Percentiles rank a stretch among this genome's conserved stretches.
These are phyloP conservation scores for Phylloporus sp. DNA, from an alignment of 768 basidiomycete genomes.

Conservation along the genomic window DNA sequence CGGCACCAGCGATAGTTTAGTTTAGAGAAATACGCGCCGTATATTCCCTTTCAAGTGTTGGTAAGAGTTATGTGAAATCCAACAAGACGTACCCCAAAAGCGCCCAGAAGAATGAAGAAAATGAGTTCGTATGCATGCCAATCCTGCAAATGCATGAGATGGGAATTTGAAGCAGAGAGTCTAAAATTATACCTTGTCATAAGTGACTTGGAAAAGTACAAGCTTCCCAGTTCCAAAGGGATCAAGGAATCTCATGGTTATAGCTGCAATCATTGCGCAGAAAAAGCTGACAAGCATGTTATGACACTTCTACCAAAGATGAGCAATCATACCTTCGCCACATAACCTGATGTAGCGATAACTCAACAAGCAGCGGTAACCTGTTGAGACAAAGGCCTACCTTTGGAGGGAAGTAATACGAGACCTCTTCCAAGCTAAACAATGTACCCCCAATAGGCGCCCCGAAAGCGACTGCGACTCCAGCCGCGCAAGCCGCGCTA, in stretches of 20 bases:
- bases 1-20: constrained; percentile 87
- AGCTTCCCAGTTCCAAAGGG: constrained; percentile 95
- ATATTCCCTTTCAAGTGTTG: constrained; percentile 61
- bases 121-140: constrained; percentile 90
- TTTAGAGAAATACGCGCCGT: constrained; percentile 91
- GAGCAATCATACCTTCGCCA: constrained; percentile 71
- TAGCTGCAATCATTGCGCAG: constrained; percentile 95
- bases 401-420: constrained; percentile 96
- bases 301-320: not conserved
- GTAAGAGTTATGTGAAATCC: constrained; percentile 1
- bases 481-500: constrained; percentile 94
- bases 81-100: constrained; percentile 67
- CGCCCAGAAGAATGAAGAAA: constrained; percentile 79
- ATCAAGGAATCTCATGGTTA: constrained; percentile 87
- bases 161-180: not conserved
- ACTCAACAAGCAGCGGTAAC: not conserved
- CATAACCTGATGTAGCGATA: constrained; percentile 57
- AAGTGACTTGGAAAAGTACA: constrained; percentile 87
- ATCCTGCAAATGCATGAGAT: constrained; percentile 47
- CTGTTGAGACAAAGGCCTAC: constrained; percentile 30
- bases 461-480: constrained; percentile 95
- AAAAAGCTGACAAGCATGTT: constrained; percentile 68
- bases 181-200: constrained; percentile 58
- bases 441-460: constrained; percentile 93
- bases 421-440: constrained; percentile 93